Base-by-base conservation (phyloP, 805 yeast species). In the Suhomyces faveliae region DNA sequence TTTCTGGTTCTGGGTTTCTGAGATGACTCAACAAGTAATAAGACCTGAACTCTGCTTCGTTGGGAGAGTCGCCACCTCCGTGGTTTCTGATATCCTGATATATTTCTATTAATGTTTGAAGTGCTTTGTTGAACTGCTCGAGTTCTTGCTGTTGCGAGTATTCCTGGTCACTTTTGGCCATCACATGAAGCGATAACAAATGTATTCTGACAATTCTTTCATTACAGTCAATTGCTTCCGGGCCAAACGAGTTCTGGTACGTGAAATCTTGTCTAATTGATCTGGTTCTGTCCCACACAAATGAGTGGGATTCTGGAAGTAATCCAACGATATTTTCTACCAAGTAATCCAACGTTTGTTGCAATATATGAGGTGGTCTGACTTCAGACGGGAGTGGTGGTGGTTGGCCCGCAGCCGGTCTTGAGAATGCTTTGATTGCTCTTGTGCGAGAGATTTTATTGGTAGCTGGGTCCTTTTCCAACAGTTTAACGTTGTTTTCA, bases 341-440 rank as follows among this genome's bases (percentile, higher is more conserved):
- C 29, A 94, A 74, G 62, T 88, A 89, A 50, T 86, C 76, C 50
- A 94, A 67, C 0, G 97, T 84, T 29, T 73, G 59, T 10, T 76
- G 77, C 37, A 94, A 67, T 1, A 91, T 73, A 46, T 77, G 78
- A 0, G 99, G 99, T 1, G 99, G 96, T 51, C 99, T 76, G 3
- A 94, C 99, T 63, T 94, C 99, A 1, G 97, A 89, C 0, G 99
- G 99, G 49, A 94, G 71, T 2, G 98, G 96, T 1, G 97, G 98
- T 1, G 97, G 96, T 57, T 94, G 97, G 5, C 98, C 99, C 0
- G 98, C 97, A 13, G 96, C 96, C 0, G 99, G 97, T 57, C 99
- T 76, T 19, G 96, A 87, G 62, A 94, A 94, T 1, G 96, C 95
- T 66, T 94, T 94, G 5, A 94, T 79, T 0, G 97, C 96, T 40